Conservation (phyloP, 148 eudicot species). For the Vaccinium corymbosum region DNA sequence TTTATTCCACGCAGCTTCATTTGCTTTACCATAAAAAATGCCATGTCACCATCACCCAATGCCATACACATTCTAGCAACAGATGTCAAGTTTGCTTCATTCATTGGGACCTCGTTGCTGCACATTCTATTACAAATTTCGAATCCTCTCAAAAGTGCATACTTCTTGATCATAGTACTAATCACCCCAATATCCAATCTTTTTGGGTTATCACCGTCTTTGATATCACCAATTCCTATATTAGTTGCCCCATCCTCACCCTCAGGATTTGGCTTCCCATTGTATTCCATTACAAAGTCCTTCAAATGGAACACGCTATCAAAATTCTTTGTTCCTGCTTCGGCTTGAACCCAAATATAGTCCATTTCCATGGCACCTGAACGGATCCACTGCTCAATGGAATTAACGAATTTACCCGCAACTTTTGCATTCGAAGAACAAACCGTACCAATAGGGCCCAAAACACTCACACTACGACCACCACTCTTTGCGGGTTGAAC, state of each 20-base stretch:
- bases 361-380: not conserved
- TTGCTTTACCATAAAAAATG: constrained; percentile 71
- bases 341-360: not conserved
- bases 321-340: not conserved
- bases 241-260: constrained; percentile 28
- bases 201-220: constrained; percentile 27
- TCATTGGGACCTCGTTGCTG: constrained; percentile 57
- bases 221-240: constrained; percentile 19
- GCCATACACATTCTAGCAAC: constrained; percentile 87
- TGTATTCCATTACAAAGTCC: not conserved
- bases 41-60: constrained; percentile 80
- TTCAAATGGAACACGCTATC: not conserved
- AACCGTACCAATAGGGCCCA: constrained; percentile 6
- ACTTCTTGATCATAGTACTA: constrained; percentile 53
- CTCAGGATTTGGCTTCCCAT: constrained; percentile 12
- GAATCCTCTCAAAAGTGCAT: constrained; percentile 65
- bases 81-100: constrained; percentile 83
- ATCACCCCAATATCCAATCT: constrained; percentile 40
- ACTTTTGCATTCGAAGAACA: constrained; percentile 5
- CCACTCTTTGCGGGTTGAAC: constrained; percentile 69
- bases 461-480: constrained; percentile 42
- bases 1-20: constrained; percentile 67
- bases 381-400: not conserved
- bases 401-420: constrained; percentile 12
- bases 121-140: constrained; percentile 69